A percentile compares a stretch with the other conserved stretches of the same genome.
phyloP scores from a whole-genome alignment of 192 early-diverging fungal genomes.

The Bifiguratus adelaidae region DNA sequence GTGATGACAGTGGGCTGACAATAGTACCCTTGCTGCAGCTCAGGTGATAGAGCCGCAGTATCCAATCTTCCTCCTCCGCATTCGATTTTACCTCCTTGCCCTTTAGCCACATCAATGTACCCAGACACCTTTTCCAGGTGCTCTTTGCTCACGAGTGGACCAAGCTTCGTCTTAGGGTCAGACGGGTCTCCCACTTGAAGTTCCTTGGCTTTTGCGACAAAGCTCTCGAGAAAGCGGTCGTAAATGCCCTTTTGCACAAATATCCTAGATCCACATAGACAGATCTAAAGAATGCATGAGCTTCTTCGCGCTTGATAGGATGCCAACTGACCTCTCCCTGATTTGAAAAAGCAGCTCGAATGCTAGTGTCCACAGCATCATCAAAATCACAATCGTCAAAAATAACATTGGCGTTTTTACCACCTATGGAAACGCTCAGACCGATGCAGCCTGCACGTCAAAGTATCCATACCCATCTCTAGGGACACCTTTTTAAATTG shows the following conservation, averaged over 20 bases:
- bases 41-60: constrained; percentile 18
- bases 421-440: no score
- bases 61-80: constrained; percentile 20
- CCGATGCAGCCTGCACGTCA: neutral
- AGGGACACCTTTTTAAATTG: constrained; percentile 58
- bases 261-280: constrained; percentile 57
- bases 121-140: constrained; percentile 60
- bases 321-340: constrained; percentile 46
- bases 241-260: constrained; percentile 58
- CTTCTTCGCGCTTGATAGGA: neutral
- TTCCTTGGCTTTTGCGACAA: constrained; percentile 26
- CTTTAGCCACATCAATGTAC: constrained; percentile 52
- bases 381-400: constrained; percentile 61
- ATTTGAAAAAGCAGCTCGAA: constrained; percentile 53
- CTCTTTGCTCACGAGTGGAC: constrained; percentile 49
- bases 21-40: constrained; percentile 50
- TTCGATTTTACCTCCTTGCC: constrained; percentile 49
- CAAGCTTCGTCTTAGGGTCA: constrained; percentile 37
- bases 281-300: constrained; percentile 24
- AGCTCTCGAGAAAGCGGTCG: constrained; percentile 38
- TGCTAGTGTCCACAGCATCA: constrained; percentile 35
- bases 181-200: constrained; percentile 55
- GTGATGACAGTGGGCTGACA: constrained; percentile 67
- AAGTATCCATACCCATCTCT: constrained; percentile 38
- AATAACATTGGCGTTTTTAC: constrained; percentile 67